Conservation (phyloP, 2,329 filamentous ascomycete species). For the Colletotrichum sidae region DNA sequence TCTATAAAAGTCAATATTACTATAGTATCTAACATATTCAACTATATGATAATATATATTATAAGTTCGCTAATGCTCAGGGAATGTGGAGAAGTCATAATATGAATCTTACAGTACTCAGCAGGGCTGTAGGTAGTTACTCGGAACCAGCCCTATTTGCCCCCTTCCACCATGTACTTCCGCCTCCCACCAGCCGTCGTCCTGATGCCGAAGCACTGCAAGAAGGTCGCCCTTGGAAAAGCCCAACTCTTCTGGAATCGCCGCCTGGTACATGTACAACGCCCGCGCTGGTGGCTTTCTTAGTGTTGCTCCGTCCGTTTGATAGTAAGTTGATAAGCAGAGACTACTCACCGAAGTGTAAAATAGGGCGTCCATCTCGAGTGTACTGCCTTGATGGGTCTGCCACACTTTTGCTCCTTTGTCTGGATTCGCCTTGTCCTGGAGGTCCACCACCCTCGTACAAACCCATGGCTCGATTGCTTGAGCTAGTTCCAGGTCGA, state of each 20-base stretch:
- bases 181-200: slow-evolving; percentile 99
- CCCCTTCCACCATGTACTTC: slow-evolving; percentile 81
- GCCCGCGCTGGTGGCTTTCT: slow-evolving; percentile 76
- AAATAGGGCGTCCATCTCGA: slow-evolving; percentile 84
- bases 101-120: slow-evolving; percentile 41
- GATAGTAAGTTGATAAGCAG: too few relatives aligned
- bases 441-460: slow-evolving; percentile 61
- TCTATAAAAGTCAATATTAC: too few relatives aligned
- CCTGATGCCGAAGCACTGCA: slow-evolving; percentile 88
- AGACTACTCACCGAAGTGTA: slow-evolving; percentile 87
- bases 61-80: too few relatives aligned
- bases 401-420: slow-evolving; percentile 87
- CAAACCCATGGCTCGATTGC: slow-evolving; percentile 64
- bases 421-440: slow-evolving; percentile 56
- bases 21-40: too few relatives aligned
- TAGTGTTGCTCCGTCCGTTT: slow-evolving; percentile 31
- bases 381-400: slow-evolving; percentile 85
- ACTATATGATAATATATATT: too few relatives aligned
- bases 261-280: slow-evolving; percentile 92
- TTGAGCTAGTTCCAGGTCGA: slow-evolving; percentile 56
- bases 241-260: slow-evolving; percentile 93
- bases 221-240: slow-evolving; percentile 94
- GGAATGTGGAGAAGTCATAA: too few relatives aligned
- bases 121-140: slow-evolving; percentile 73
- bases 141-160: slow-evolving; percentile 71